Conservation (phyloP, 257 asterid species). For the Dorcoceras hygrometricum region DNA sequence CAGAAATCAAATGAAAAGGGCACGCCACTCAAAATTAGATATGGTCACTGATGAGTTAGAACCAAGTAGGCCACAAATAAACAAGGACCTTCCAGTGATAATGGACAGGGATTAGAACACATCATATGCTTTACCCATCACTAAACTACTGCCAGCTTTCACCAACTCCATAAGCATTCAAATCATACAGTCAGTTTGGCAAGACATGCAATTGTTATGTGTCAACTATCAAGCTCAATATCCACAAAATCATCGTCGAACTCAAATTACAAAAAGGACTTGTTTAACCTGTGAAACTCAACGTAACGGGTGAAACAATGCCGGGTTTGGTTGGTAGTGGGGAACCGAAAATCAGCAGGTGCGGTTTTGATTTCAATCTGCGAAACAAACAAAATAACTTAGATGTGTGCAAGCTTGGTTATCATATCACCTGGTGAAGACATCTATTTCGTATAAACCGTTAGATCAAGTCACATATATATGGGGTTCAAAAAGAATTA, state of each 20-base stretch:
- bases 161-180: background rate
- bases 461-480: too few relatives aligned
- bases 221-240: background rate
- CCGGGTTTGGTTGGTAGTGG: conserved; percentile 93
- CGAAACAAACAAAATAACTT: conserved; percentile 14
- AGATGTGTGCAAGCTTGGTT: conserved; percentile 2
- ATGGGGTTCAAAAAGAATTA: background rate
- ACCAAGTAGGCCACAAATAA: conserved; percentile 4
- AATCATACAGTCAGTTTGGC: conserved; percentile 13
- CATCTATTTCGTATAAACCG: too few relatives aligned
- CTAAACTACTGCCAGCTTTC: conserved; percentile 1
- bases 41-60: background rate
- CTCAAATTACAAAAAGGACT: background rate
- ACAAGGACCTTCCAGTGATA: conserved; percentile 1
- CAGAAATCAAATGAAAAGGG: too few relatives aligned
- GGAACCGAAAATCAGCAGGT: conserved; percentile 94
- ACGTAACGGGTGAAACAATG: conserved; percentile 94
- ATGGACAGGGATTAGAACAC: background rate
- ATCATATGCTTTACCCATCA: background rate
- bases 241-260: conserved; percentile 8
- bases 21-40: too few relatives aligned
- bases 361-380: conserved; percentile 91
- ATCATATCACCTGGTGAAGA: conserved; percentile 5
- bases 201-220: background rate
- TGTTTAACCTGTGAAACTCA: conserved; percentile 74